phyloP scores from a whole-genome alignment of 768 basidiomycete species.

The Phanerochaete carnosa region DNA sequence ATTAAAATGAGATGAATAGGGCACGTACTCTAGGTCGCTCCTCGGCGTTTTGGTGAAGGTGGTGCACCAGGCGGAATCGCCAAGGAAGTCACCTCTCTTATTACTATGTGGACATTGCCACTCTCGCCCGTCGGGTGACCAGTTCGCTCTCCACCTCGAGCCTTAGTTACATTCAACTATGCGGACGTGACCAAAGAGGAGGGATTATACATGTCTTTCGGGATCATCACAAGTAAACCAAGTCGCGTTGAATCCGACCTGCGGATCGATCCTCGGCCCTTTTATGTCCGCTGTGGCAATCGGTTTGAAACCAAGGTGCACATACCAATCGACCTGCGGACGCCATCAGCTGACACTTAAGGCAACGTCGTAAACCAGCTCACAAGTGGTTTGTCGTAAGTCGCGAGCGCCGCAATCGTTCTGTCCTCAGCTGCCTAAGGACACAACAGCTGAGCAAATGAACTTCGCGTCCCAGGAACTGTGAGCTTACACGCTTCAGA shows the following conservation, averaged over 20 bases:
- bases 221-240: background rate
- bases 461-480: background rate
- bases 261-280: background rate
- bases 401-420: background rate
- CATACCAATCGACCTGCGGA: background rate
- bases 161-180: too few relatives aligned
- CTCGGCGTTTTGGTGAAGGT: too few relatives aligned
- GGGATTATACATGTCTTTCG: background rate
- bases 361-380: background rate
- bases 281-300: background rate
- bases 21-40: too few relatives aligned
- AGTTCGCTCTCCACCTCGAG: too few relatives aligned
- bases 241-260: background rate
- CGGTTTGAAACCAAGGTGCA: background rate
- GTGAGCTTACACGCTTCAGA: background rate
- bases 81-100: too few relatives aligned
- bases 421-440: background rate
- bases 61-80: too few relatives aligned
- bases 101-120: too few relatives aligned
- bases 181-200: background rate
- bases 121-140: too few relatives aligned
- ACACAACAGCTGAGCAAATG: background rate
- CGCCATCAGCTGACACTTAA: background rate
- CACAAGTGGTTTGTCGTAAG: background rate
- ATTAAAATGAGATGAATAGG: too few relatives aligned